phyloP scores from a whole-genome alignment of 1,284 basidiomycete species.

The Kwoniella shivajii region DNA sequence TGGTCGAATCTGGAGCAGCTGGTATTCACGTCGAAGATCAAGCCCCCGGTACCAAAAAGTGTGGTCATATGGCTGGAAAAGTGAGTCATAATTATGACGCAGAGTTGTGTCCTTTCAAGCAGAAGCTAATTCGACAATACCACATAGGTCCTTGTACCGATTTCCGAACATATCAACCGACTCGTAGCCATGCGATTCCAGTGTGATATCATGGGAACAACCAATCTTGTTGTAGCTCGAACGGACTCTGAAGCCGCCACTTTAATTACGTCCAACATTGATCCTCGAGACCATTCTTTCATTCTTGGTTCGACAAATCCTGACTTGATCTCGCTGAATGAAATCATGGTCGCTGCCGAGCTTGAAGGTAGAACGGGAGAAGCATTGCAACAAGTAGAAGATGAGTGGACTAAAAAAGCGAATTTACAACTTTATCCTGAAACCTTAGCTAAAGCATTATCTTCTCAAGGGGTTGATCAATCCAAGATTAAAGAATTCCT shows the following conservation, averaged over 20 bases:
- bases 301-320: constrained; percentile 90
- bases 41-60: constrained; percentile 61
- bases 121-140: too few species aligned
- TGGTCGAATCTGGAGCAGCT: constrained; percentile 73
- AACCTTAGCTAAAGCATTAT: constrained; percentile 72
- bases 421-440: constrained; percentile 77
- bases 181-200: constrained; percentile 74
- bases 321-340: constrained; percentile 67
- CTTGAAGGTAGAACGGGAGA: constrained; percentile 74
- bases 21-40: constrained; percentile 79
- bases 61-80: constrained; percentile 75
- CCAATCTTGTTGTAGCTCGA: constrained; percentile 72
- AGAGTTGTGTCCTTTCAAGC: too few species aligned
- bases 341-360: constrained; percentile 83
- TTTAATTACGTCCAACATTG: constrained; percentile 94
- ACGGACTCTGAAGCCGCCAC: constrained; percentile 90
- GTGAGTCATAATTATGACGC: constrained; percentile 50
- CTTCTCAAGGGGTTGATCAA: constrained; percentile 61
- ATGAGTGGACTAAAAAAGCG: constrained; percentile 78
- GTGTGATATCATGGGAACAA: constrained; percentile 77
- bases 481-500: constrained; percentile 50
- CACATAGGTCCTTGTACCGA: constrained; percentile 59
- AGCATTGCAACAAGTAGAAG: constrained; percentile 82
- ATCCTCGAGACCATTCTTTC: constrained; percentile 94
- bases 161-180: constrained; percentile 77